phyloP scores from a whole-genome alignment of 2,329 filamentous ascomycete species.

The Cladosporium austrohemisphaericum region DNA sequence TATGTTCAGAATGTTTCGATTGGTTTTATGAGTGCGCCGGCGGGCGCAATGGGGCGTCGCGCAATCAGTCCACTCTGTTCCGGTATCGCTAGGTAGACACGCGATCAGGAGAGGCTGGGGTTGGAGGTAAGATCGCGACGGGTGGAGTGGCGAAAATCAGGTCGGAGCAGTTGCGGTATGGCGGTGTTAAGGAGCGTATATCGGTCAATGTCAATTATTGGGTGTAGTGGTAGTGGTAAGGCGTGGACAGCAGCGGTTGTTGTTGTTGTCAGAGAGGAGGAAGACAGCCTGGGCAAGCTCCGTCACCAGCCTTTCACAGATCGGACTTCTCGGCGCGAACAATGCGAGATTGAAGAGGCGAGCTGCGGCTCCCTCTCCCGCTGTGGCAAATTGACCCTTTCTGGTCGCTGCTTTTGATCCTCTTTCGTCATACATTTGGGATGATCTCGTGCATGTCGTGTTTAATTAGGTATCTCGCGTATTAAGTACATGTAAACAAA shows the following conservation, averaged over 20 bases:
- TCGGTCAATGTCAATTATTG: slow-evolving; percentile 15
- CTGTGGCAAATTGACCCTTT: not conserved
- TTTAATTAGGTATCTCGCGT: not conserved
- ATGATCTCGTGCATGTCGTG: not conserved
- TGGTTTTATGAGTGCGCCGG: slow-evolving; percentile 6
- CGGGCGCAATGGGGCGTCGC: slow-evolving; percentile 7
- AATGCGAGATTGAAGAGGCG: too few species aligned
- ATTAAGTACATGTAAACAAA: not conserved
- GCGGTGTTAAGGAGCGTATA: slow-evolving; percentile 13
- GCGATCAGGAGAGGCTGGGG: slow-evolving; percentile 18
- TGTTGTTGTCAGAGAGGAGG: slow-evolving; percentile 4
- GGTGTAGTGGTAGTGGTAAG: not conserved
- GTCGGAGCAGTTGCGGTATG: not conserved
- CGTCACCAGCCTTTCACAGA: too few species aligned
- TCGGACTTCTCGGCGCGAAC: too few species aligned
- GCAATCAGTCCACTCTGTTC: slow-evolving; percentile 14
- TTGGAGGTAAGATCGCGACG: slow-evolving; percentile 4
- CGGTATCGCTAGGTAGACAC: slow-evolving; percentile 13
- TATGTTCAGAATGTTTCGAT: not conserved
- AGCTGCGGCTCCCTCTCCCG: slow-evolving; percentile 5
- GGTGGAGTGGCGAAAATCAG: not conserved
- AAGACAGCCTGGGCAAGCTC: not conserved
- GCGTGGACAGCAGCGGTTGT: not conserved
- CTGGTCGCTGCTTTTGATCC: slow-evolving; percentile 5
- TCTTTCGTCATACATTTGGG: slow-evolving; percentile 13